A percentile compares a stretch with the other conserved stretches of the same genome.
Conservation (phyloP, 2,329 filamentous ascomycete species). For the Chaetomium globosum region DNA sequence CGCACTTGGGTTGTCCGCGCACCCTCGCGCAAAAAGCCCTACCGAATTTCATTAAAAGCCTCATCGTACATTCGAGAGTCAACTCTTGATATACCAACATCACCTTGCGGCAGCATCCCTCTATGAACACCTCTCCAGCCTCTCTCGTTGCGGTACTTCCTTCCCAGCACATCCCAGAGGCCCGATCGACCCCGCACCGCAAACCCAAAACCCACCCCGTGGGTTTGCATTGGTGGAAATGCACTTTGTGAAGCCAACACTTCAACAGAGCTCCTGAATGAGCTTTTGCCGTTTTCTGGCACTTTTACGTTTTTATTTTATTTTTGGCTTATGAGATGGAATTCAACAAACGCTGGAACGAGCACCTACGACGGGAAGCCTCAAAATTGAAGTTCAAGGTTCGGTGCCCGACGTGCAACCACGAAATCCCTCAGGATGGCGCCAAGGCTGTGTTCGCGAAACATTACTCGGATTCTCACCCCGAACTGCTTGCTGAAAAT, state of each 20-base stretch:
- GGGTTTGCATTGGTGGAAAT: not conserved
- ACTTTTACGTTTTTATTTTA: not conserved
- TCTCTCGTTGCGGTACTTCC: not conserved
- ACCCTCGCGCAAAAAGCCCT: too few species aligned
- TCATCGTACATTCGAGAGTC: too few species aligned
- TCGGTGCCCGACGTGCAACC: conserved; percentile 23
- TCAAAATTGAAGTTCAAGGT: conserved; percentile 7
- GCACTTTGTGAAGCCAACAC: not conserved
- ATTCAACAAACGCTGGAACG: conserved; percentile 24
- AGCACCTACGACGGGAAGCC: conserved; percentile 22
- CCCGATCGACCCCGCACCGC: not conserved
- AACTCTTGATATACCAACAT: too few species aligned
- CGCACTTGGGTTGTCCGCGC: too few species aligned
- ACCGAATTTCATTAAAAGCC: too few species aligned
- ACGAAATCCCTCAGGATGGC: conserved; percentile 9
- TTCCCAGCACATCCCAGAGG: not conserved
- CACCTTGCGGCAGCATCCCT: too few species aligned
- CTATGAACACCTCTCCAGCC: too few species aligned
- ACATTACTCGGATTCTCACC: conserved; percentile 23
- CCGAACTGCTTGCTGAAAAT: conserved; percentile 22
- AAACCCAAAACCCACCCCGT: too few species aligned
- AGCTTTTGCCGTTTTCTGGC: not conserved
- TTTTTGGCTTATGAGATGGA: conserved; percentile 14
- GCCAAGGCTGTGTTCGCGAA: not conserved
- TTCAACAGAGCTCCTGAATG: not conserved